phyloP scores from a whole-genome alignment of 352 stramenopile genomes.

The Pythium oligandrum region DNA sequence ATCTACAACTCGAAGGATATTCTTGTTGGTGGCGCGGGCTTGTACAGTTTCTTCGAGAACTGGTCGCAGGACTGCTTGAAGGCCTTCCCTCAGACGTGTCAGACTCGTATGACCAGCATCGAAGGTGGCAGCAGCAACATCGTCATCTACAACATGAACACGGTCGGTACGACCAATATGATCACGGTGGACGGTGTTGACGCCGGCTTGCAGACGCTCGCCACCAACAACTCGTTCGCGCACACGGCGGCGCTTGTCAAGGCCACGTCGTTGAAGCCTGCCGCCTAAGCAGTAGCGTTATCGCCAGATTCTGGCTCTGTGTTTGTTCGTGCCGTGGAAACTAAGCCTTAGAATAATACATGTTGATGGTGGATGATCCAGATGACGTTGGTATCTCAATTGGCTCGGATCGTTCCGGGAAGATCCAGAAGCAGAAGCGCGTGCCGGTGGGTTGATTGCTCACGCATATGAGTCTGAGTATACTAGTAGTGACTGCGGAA shows the following conservation, averaged over 20 bases:
- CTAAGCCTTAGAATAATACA: too few species aligned
- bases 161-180: not conserved
- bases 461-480: too few species aligned
- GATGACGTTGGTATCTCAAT: too few species aligned
- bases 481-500: too few species aligned
- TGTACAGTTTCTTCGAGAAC: constrained; percentile 6
- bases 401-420: too few species aligned
- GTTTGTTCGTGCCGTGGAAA: too few species aligned
- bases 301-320: too few species aligned
- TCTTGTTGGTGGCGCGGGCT: not conserved
- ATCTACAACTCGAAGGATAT: not conserved
- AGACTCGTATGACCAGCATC: constrained; percentile 3
- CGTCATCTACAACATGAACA: constrained; percentile 4
- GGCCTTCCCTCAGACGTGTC: constrained; percentile 1
- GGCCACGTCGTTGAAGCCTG: not conserved
- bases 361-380: too few species aligned
- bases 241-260: not conserved
- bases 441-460: too few species aligned
- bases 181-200: not conserved
- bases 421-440: too few species aligned
- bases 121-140: constrained; percentile 1
- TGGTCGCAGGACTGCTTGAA: constrained; percentile 4
- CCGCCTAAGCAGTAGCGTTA: too few species aligned
- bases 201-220: not conserved
- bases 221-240: constrained; percentile 3